A percentile compares a stretch with the other conserved stretches of the same genome.
These are phyloP conservation scores for Nothopassalora personata DNA, from an alignment of 2,329 filamentous ascomycete genomes.

Conservation along the genomic window DNA sequence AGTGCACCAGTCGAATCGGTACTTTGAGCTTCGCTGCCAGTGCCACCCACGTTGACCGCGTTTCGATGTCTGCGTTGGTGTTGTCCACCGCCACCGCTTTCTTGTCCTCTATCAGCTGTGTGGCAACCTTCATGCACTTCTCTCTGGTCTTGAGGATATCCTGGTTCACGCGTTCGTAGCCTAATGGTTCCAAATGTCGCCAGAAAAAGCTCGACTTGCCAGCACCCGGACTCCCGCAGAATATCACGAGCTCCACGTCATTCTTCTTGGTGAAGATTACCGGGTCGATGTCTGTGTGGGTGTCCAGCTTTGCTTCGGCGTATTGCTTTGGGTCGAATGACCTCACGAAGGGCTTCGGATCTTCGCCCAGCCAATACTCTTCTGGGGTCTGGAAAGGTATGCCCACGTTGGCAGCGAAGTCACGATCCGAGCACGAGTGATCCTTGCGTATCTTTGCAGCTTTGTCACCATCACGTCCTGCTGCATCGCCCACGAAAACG, in stretches of 20 bases:
- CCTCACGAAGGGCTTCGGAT: slow-evolving; percentile 60
- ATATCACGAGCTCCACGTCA: slow-evolving; percentile 69
- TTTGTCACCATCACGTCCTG: slow-evolving; percentile 43
- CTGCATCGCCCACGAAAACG: slow-evolving; percentile 87
- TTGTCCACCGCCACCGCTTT: slow-evolving; percentile 80
- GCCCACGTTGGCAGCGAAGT: slow-evolving; percentile 80
- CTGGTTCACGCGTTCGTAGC: slow-evolving; percentile 84
- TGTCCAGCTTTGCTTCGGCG: slow-evolving; percentile 31
- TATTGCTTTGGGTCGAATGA: slow-evolving; percentile 66
- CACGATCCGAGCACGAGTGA: slow-evolving; percentile 58
- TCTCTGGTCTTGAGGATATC: slow-evolving; percentile 72
- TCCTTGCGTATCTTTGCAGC: slow-evolving; percentile 45
- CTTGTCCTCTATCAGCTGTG: slow-evolving; percentile 57
- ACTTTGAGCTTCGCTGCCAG: slow-evolving; percentile 66
- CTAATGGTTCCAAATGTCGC: slow-evolving; percentile 68
- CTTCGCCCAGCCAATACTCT: slow-evolving; percentile 75
- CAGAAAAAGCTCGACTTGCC: slow-evolving; percentile 92
- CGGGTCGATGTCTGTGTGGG: slow-evolving; percentile 29
- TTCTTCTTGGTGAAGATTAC: slow-evolving; percentile 54
- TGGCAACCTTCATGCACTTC: slow-evolving; percentile 66
- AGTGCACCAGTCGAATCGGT: slow-evolving; percentile 79
- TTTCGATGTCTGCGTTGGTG: slow-evolving; percentile 81
- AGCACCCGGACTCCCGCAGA: slow-evolving; percentile 81
- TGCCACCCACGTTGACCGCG: slow-evolving; percentile 70
- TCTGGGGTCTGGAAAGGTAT: slow-evolving; percentile 81